These are phyloP conservation scores for Penicillium samsonianum DNA, from an alignment of 495 filamentous ascomycete genomes.

Conservation along the genomic window DNA sequence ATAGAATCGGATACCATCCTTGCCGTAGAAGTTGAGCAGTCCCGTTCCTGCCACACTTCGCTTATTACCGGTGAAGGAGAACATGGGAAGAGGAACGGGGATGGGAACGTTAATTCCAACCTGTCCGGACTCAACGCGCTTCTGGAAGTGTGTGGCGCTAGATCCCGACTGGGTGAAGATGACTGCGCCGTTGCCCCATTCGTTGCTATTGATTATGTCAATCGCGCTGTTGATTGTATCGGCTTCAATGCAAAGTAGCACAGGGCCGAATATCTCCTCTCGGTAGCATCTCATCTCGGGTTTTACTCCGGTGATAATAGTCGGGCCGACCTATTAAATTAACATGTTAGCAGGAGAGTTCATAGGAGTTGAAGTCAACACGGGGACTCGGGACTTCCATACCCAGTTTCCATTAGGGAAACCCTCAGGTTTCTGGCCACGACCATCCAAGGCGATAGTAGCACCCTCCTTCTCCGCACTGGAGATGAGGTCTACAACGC, in stretches of 20 bases:
- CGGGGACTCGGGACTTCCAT: slow-evolving; percentile 23
- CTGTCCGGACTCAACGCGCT: slow-evolving; percentile 60
- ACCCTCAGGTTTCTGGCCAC: slow-evolving; percentile 82
- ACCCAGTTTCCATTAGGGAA: slow-evolving; percentile 98
- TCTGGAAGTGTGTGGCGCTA: slow-evolving; percentile 64
- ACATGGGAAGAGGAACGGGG: slow-evolving; percentile 89
- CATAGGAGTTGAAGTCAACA: background rate
- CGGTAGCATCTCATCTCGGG: slow-evolving; percentile 90
- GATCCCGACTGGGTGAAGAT: slow-evolving; percentile 66
- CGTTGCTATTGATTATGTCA: slow-evolving; percentile 64
- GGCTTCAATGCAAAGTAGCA: slow-evolving; percentile 60
- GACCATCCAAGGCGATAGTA: slow-evolving; percentile 86
- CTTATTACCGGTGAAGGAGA: slow-evolving; percentile 99
- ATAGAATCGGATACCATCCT: slow-evolving; percentile 88
- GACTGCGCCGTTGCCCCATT: slow-evolving; percentile 70
- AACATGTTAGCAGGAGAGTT: background rate
- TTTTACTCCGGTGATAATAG: slow-evolving; percentile 91
- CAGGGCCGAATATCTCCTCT: slow-evolving; percentile 96
- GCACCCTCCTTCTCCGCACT: slow-evolving; percentile 91
- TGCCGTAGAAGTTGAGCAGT: slow-evolving; percentile 93
- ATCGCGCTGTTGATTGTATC: slow-evolving; percentile 80
- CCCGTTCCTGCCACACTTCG: slow-evolving; percentile 83
- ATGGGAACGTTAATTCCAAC: slow-evolving; percentile 69
- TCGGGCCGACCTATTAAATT: slow-evolving; percentile 70
- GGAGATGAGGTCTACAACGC: slow-evolving; percentile 86